Base-by-base conservation (phyloP, 768 basidiomycete species). In the Suillus plorans region DNA sequence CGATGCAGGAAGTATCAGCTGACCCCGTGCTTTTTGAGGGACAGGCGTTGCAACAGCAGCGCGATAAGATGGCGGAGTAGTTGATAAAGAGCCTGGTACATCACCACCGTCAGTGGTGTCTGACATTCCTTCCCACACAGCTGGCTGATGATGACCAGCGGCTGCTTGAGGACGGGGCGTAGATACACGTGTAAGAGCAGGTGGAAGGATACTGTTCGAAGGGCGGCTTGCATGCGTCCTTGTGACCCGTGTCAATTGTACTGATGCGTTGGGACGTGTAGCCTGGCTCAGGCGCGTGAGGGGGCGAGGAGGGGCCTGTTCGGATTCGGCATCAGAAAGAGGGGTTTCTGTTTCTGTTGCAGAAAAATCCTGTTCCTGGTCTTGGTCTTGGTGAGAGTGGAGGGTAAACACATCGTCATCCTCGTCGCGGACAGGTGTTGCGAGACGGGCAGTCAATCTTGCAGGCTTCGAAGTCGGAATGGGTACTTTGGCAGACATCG, bases 61-160 rank as follows among this genome's bases (percentile, higher is more conserved):
- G 60, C 79, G 78, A 72, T 87, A 85, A 37, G 85, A 83, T 37
- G 84, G 85, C 4, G 82, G 82, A 20, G 77, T 80, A 62, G 78
- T 81, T 16, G 84, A 77, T 63, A 76, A 74, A 3, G 78, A 73
- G 12, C 70, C 61, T 62, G 66, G 69, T 34, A 72, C 64, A 59
- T 59, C 25, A 8, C 65, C 64, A 14, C 73, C 78, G 42, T 75
- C 77, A 25, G 77, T 79, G 42, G 69, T 78, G 39, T 82, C 81
- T 31, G 77, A 76, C 42, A 72, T 71, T 63, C 77, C 76, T 36
- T 78, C 81, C 80, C 80, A 82, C 16, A 64, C 20, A 37, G 63
- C 67, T 9, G 69, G 61, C 31, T 57, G 68, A 39, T 66, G 67
- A 45, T 63, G 68, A 64, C 62, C 28, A 36, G 55, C 59, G 7